Evolutionary conservation across 2,329 filamentous ascomycete genomes (phyloP), one percentile per base, ranked within the genome.

Genomic region (Xylariaceae sp.): DNA sequence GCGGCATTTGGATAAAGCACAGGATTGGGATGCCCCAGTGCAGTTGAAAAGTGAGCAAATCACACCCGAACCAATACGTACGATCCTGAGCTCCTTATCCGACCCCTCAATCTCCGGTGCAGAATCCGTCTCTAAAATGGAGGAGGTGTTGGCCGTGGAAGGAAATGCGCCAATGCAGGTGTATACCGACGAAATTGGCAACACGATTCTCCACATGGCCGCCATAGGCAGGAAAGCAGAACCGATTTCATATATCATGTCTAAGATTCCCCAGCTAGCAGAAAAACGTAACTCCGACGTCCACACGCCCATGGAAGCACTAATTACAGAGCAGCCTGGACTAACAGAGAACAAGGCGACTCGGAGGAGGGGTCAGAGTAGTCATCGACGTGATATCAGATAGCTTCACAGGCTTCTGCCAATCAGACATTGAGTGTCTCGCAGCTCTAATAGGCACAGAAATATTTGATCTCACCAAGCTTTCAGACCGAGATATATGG

Each of bases 281-380:
- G 42, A 21, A 15, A 27, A 36, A 24, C 46, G 70, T 24, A 69
- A 72, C 54, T 43, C 60, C 45, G 43, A 67, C 39, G 68, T 68
- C n/a, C 65, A 70, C 37, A 73, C 69, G 16, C 69, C 70, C 3
- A 53, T 70, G 6, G 71, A 73, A 62, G 53, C 43, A 37, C 58
- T 73, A n/a, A n/a, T n/a, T n/a, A 7, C 53, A 67, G 55, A 48
- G 59, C 42, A 45, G 59, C n/a, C 55, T 73, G 29, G 70, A 73
- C 42, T 59, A 42, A 24, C 49, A 61, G 21, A 58, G 70, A 60
- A 69, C 62, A 45, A 46, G 32, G 16, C 15, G 7, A 37, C 4
- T 40, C 27, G 40, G 32, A 50, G 41, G 58, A 33, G 35, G 56
- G 50, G n/a, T 1, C 11, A 30, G 35, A 40, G 18, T 1, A 30